Percentiles rank a stretch among this genome's conserved stretches.
These are phyloP conservation scores for Bimuria novae-zelandiae DNA, from an alignment of 2,329 filamentous ascomycete species.

Conservation along the genomic window DNA sequence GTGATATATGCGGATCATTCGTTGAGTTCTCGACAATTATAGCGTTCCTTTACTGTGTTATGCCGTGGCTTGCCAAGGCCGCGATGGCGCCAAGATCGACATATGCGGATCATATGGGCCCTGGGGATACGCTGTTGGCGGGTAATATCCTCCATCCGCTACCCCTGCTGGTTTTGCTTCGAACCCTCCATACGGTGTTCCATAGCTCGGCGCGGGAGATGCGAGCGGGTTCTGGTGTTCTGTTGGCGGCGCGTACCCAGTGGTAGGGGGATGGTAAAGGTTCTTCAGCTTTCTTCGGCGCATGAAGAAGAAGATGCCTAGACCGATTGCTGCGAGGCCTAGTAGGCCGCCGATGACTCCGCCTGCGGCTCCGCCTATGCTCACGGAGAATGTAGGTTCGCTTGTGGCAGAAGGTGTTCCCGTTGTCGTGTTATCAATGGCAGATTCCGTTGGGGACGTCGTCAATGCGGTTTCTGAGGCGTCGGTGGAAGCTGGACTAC, in stretches of 20 bases:
- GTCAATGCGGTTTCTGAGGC: neutral
- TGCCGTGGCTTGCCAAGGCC: too few species aligned
- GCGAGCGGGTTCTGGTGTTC: neutral
- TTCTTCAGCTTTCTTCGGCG: conserved; percentile 4
- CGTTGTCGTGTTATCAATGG: neutral
- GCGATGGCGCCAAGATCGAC: too few species aligned
- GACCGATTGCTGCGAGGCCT: conserved; percentile 6
- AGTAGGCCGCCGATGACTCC: conserved; percentile 10
- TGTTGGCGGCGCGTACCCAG: neutral
- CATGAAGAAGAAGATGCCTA: conserved; percentile 7
- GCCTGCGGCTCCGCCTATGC: conserved; percentile 9
- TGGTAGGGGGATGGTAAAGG: neutral
- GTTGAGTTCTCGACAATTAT: too few species aligned
- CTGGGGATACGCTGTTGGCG: conserved; percentile 6
- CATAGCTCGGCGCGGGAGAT: conserved; percentile 1
- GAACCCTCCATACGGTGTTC: neutral
- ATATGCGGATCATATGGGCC: conserved; percentile 13
- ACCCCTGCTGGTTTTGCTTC: neutral
- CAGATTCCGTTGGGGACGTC: neutral
- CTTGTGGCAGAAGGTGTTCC: neutral
- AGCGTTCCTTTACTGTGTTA: too few species aligned
- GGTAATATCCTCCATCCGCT: neutral
- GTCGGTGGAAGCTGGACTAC: too few species aligned
- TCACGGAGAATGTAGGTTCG: neutral
- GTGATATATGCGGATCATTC: conserved; percentile 12